phyloP scores from a whole-genome alignment of 345 rosid species.

The Leavenworthia alabamica region DNA sequence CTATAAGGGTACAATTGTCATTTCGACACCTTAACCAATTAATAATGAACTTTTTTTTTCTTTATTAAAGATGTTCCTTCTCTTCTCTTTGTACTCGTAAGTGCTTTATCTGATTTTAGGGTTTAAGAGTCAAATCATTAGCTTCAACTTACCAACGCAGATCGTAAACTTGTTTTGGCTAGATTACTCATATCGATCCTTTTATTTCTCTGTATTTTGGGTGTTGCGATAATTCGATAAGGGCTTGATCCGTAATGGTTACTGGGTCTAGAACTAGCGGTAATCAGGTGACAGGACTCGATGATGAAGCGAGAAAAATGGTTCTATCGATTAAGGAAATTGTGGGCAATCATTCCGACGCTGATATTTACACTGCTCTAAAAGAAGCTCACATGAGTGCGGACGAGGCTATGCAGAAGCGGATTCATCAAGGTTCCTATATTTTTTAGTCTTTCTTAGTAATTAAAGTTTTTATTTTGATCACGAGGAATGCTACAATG shows the following conservation, averaged over 20 bases:
- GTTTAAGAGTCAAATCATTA: constrained; percentile 13
- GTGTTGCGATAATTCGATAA: neutral
- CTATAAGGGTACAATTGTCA: no score
- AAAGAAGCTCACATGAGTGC: neutral
- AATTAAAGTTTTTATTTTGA: neutral
- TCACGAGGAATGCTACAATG: neutral
- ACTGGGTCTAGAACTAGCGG: constrained; percentile 7
- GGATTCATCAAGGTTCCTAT: neutral
- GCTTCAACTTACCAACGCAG: neutral
- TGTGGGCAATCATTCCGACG: constrained; percentile 5
- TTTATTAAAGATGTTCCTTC: constrained; percentile 25
- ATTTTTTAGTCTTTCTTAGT: neutral
- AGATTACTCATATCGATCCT: neutral
- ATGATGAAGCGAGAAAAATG: neutral
- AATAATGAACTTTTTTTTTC: neutral
- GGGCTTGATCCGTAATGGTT: neutral
- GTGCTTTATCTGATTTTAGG: constrained; percentile 18
- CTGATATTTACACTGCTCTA: neutral
- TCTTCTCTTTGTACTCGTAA: constrained; percentile 29
- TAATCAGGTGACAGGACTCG: neutral
- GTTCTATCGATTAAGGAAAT: constrained; percentile 1
- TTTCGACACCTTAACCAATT: no score
- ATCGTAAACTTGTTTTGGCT: neutral
- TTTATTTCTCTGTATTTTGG: neutral
- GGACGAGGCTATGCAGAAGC: constrained; percentile 8